Conservation (phyloP, 163 green algal genomes). For the Chlorella variabilis region DNA sequence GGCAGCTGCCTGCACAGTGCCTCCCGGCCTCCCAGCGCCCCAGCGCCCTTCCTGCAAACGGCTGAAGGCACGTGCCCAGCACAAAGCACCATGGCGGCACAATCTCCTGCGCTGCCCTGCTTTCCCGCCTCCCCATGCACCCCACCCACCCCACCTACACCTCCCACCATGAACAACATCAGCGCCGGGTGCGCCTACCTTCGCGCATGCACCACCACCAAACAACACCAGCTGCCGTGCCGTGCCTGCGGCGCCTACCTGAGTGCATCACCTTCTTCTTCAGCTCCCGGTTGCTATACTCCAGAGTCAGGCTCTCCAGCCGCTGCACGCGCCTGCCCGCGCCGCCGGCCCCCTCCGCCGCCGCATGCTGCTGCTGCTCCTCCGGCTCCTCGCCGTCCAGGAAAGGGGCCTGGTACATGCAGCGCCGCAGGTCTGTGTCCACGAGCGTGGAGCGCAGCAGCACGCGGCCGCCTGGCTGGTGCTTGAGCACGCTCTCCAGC, state of each 20-base stretch:
- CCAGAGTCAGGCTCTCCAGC: slow-evolving; percentile 13
- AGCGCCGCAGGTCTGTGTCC: slow-evolving; percentile 13
- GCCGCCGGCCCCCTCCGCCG: neutral
- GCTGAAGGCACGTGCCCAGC: too few relatives aligned
- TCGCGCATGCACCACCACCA: too few relatives aligned
- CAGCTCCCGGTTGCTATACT: slow-evolving; percentile 18
- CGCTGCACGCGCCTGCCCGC: neutral
- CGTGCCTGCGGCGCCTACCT: neutral
- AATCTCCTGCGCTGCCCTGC: too few relatives aligned
- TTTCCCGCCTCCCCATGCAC: too few relatives aligned
- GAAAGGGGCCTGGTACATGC: slow-evolving; percentile 12
- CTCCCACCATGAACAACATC: too few relatives aligned
- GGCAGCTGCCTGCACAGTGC: too few relatives aligned
- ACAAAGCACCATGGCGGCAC: too few relatives aligned
- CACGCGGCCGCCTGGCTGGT: neutral
- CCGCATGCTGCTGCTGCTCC: neutral
- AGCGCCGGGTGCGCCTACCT: too few relatives aligned
- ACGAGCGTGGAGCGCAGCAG: slow-evolving; percentile 6
- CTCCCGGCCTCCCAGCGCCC: too few relatives aligned
- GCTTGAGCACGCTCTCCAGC: slow-evolving; percentile 7
- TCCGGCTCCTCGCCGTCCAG: neutral
- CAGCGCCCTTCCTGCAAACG: too few relatives aligned
- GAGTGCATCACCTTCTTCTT: slow-evolving; percentile 9
- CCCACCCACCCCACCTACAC: too few relatives aligned
- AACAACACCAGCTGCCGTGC: neutral